Evolutionary conservation across 306 rosid genomes (phyloP).

Genomic region (Sicyos edulis): DNA sequence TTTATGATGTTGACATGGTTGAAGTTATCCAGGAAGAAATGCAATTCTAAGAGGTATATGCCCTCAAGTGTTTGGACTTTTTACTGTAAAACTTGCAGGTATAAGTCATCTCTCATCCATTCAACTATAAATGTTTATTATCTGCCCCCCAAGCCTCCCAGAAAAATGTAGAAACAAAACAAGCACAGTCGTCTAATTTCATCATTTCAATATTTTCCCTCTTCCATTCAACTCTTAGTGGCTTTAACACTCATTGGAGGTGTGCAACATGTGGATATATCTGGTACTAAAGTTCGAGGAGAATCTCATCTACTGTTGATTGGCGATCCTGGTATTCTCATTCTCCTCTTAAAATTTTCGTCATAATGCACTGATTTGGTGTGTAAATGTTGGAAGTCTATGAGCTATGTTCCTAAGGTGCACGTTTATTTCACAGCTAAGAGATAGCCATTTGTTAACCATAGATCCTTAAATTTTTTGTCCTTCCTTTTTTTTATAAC

Average conservation of each 20-base stretch:
- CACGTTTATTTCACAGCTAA: neutral
- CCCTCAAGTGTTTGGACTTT: slow-evolving; percentile 92
- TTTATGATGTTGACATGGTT: slow-evolving; percentile 28
- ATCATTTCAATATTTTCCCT: neutral
- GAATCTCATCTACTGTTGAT: slow-evolving; percentile 94
- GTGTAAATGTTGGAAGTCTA: slow-evolving; percentile 1
- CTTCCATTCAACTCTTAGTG: slow-evolving; percentile 43
- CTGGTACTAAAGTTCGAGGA: slow-evolving; percentile 91
- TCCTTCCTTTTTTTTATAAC: too few relatives aligned
- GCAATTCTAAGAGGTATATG: slow-evolving; percentile 85
- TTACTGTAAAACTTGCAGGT: slow-evolving; percentile 96
- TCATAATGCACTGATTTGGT: neutral
- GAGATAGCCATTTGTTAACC: neutral
- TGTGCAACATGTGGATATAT: slow-evolving; percentile 83
- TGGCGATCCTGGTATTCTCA: slow-evolving; percentile 82
- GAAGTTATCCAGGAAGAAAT: slow-evolving; percentile 72
- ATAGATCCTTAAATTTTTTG: neutral
- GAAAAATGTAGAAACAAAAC: slow-evolving; percentile 1
- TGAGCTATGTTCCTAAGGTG: neutral
- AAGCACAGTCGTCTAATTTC: neutral
- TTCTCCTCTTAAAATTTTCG: slow-evolving; percentile 21
- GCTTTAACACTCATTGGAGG: slow-evolving; percentile 91
- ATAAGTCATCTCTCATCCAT: slow-evolving; percentile 20
- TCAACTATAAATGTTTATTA: too few relatives aligned
- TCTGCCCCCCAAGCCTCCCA: neutral